Evolutionary conservation across 305 asterid genomes (phyloP), one percentile per base, ranked within the genome.

Genomic region (Galium porrigens): DNA sequence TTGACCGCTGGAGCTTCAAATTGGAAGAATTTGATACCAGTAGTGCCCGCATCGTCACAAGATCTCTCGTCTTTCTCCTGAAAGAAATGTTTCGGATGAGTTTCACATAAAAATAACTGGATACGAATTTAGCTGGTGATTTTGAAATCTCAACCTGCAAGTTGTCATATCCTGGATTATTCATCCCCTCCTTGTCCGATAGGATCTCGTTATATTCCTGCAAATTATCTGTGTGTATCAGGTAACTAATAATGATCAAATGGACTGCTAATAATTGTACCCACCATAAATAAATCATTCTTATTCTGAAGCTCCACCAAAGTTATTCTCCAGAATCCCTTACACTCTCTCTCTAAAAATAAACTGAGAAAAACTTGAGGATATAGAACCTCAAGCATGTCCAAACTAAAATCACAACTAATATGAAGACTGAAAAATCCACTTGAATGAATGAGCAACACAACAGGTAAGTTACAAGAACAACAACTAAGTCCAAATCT

Each of bases 1-100:
- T 83, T 80, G 79, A 86, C 76, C 83, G 81, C 89, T 27, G 87
- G 85, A 72, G 85, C 74, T 73, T 92, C 99, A 80, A 87, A 89
- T 51, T 81, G 85, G 77, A 78, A 18, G 70, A 77, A 77, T 32
- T 74, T 51, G 69, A 69, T 61, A 41, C 42, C 76, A 71, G 72
- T 68, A 52, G 60, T 78, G 67, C 65, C 77, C 71, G 72, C 73
- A 61, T 41, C 61, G 69, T 68, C 70, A 58, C 66, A 71, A 72
- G 69, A 46, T 63, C 61, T 54, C 62, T 62, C 82, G 75, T 62
- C 79, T 70, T 78, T 80, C 77, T 64, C 84, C 91, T 84, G 83
- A 49, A 74, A 68, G 42, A 29, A 67, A 68, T 30, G 55, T 61
- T 54, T 41, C 65, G 42, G 72, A 25, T 61, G 48, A 56, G 66